A percentile compares a stretch with the other conserved stretches of the same genome.
Evolutionary conservation across 2,329 filamentous ascomycete genomes (phyloP).

Genomic region (Elsinoe australis): DNA sequence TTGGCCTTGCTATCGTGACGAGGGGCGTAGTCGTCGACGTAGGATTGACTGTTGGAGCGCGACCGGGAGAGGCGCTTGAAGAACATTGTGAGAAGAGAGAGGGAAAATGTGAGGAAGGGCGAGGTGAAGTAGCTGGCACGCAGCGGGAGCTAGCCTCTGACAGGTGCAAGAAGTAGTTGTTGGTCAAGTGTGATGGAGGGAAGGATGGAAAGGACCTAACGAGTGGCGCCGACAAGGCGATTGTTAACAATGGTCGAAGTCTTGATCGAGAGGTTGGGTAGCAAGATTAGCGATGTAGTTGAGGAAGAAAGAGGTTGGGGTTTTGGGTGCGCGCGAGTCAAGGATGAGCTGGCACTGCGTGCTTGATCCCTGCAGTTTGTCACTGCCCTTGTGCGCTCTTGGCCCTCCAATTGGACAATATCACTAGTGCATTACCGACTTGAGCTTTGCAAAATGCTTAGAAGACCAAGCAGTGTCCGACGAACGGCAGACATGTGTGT

Average conservation of each 20-base stretch:
- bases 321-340: constrained; percentile 4
- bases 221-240: constrained; percentile 12
- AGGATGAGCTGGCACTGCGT: constrained; percentile 12
- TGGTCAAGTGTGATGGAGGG: constrained; percentile 9
- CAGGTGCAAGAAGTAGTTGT: background rate
- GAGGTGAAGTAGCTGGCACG: constrained; percentile 15
- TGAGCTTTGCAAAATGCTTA: background rate
- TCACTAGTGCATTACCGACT: constrained; percentile 6
- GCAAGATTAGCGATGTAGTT: background rate
- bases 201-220: constrained; percentile 4
- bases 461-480: no score
- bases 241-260: constrained; percentile 12
- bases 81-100: constrained; percentile 34
- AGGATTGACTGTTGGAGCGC: constrained; percentile 40
- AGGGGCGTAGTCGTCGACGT: constrained; percentile 41
- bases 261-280: constrained; percentile 14
- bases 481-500: background rate
- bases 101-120: constrained; percentile 17
- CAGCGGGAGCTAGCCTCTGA: constrained; percentile 4
- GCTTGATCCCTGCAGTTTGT: background rate
- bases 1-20: constrained; percentile 38
- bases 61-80: constrained; percentile 43
- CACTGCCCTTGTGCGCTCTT: background rate
- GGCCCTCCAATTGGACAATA: background rate
- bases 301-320: constrained; percentile 9